Base-by-base conservation (phyloP, 176 grass and related monocot genomes). In the Oryza meyeriana region DNA sequence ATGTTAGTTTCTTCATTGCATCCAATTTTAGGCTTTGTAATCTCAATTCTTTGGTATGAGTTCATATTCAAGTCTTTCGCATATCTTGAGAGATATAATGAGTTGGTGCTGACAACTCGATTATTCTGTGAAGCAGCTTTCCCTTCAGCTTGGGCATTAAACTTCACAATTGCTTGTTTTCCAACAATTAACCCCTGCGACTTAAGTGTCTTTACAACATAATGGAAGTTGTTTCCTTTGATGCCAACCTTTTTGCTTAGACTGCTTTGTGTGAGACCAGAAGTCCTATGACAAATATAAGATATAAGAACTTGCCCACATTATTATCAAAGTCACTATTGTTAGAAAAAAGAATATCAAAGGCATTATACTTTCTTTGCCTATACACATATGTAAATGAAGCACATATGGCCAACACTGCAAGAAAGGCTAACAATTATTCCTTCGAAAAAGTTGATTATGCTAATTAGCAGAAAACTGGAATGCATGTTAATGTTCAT, bases 211-310 rank as follows among this genome's bases (percentile, higher is more conserved):
- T 90, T 92, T 36, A 93, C 92, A 68, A 98, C 85, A 85, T 93
- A 98, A 89, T 92, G 87, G 9, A 98, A 95, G 80, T 93, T 92
- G 76, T 94, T 98, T 81, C 92, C 95, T 80, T 94, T 94, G 39
- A 89, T 93, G 25, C 34, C 44, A 79, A 91, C 87, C 57, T 71
- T 58, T 85, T 95, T 92, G 74, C 79, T 86, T 47, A 98, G 86
- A 42, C 93, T 90, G 63, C 55, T 88, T 82, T 94, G 90, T 12
- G 90, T 86, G 71, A 94, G 83, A 62, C 92, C 92, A 83, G 84
- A 83, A 84, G 90, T 93, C 90, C 95, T 95, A 85, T 61, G 69
- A 77, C 22, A 71, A 50, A 76, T 66, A 83, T 26, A 80, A 50
- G 12, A 81, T 48, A 28, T 63, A 85, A 81, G 83, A 50, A 28